Percentiles rank a stretch among this genome's conserved stretches.
Conservation (phyloP, 306 rosid genomes). For the Vigna radiata region DNA sequence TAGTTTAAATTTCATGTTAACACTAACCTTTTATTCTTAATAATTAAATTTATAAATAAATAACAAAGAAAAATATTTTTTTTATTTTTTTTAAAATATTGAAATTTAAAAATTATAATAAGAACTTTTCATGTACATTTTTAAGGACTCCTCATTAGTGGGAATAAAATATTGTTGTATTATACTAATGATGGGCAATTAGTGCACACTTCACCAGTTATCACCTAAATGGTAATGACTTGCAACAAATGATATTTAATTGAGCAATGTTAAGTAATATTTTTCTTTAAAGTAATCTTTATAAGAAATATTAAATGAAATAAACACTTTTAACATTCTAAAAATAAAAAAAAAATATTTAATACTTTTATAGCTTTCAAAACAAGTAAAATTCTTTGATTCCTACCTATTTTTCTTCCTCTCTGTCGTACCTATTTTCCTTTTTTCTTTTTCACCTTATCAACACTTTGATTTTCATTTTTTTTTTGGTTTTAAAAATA, state of each 20-base stretch:
- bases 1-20: too few relatives aligned
- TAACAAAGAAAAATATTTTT: too few relatives aligned
- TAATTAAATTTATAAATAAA: too few relatives aligned
- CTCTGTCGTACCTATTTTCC: too few relatives aligned
- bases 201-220: slow-evolving; percentile 21
- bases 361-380: not conserved
- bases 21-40: too few relatives aligned
- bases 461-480: not conserved
- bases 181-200: slow-evolving; percentile 3
- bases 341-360: not conserved
- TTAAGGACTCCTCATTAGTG: not conserved
- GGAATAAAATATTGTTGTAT: slow-evolving; percentile 24
- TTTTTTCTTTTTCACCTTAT: too few relatives aligned
- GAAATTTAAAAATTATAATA: too few relatives aligned
- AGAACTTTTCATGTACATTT: too few relatives aligned
- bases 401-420: too few relatives aligned
- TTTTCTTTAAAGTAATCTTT: not conserved
- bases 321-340: not conserved
- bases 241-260: slow-evolving; percentile 6
- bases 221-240: slow-evolving; percentile 17
- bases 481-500: not conserved
- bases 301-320: not conserved
- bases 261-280: not conserved
- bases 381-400: not conserved
- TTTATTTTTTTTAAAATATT: too few relatives aligned